Conservation (phyloP, 169 alveolate genomes). For the Eimeria falciformis region DNA sequence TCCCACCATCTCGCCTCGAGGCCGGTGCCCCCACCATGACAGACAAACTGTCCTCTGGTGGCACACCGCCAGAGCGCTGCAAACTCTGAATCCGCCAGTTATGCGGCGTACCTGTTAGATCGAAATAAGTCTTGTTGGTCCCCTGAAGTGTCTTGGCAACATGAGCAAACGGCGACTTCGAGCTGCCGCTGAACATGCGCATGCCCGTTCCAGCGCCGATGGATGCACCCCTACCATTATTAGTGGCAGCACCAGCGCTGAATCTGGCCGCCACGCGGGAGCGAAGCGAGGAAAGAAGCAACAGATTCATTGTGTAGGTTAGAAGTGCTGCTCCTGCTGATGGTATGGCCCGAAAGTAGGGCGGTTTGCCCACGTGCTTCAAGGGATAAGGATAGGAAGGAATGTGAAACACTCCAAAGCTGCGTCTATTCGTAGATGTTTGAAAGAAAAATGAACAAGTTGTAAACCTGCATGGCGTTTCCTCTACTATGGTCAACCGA, state of each 20-base stretch:
- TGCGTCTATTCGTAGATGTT: too few relatives aligned
- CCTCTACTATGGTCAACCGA: too few relatives aligned
- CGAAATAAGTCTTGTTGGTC: slow-evolving; percentile 61
- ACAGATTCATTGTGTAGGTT: too few relatives aligned
- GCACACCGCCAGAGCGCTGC: background rate
- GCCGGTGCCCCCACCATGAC: background rate
- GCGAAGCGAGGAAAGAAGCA: slow-evolving; percentile 40
- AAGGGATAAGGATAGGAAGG: too few relatives aligned
- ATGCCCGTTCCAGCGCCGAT: background rate
- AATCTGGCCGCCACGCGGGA: background rate
- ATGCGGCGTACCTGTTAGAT: slow-evolving; percentile 27
- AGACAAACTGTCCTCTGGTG: background rate
- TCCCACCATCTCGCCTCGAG: slow-evolving; percentile 20
- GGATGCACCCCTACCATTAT: background rate
- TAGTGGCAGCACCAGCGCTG: background rate
- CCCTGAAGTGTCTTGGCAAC: slow-evolving; percentile 47
- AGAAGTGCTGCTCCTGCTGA: too few relatives aligned
- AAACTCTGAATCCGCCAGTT: background rate
- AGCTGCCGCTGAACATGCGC: background rate
- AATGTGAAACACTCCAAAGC: too few relatives aligned
- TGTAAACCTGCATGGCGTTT: too few relatives aligned
- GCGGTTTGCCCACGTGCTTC: too few relatives aligned
- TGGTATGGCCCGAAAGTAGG: too few relatives aligned
- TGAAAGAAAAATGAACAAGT: too few relatives aligned
- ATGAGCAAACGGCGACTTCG: slow-evolving; percentile 7